phyloP scores from a whole-genome alignment of 306 rosid genomes.

The Lathyrus oleraceus region DNA sequence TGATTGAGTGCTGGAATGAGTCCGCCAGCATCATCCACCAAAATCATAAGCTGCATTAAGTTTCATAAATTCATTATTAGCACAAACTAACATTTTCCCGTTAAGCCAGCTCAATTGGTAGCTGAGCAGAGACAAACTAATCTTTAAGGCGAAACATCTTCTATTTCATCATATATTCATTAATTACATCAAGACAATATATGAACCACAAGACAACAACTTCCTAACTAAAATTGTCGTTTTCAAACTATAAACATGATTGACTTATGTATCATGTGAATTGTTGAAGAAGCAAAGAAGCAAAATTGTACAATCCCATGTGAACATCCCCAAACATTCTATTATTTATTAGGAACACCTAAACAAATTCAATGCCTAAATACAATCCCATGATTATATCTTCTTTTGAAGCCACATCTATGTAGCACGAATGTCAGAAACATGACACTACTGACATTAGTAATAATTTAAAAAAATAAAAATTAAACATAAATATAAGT shows the following conservation, averaged over 20 bases:
- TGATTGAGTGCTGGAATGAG: constrained; percentile 80
- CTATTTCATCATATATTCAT: background rate
- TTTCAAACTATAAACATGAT: constrained; percentile 3
- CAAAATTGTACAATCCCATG: constrained; percentile 19
- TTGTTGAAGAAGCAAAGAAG: constrained; percentile 3
- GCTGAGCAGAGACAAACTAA: too few species aligned
- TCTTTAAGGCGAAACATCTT: background rate
- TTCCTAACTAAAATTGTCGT: constrained; percentile 6
- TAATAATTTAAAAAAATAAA: too few species aligned
- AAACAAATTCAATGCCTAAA: constrained; percentile 20
- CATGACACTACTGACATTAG: too few species aligned
- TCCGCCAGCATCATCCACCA: constrained; percentile 95
- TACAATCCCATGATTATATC: background rate
- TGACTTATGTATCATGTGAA: constrained; percentile 1
- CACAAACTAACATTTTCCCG: too few species aligned
- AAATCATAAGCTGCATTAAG: constrained; percentile 82
- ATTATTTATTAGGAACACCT: constrained; percentile 13
- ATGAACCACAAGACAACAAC: background rate
- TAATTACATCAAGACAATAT: background rate
- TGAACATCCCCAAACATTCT: constrained; percentile 11
- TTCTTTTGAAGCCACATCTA: too few species aligned
- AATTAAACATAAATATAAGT: too few species aligned
- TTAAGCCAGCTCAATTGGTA: too few species aligned
- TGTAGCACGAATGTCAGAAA: too few species aligned
- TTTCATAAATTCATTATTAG: constrained; percentile 2